Conservation (phyloP, 192 early-diverging fungal species). For the Jimgerdemannia flammicorona region DNA sequence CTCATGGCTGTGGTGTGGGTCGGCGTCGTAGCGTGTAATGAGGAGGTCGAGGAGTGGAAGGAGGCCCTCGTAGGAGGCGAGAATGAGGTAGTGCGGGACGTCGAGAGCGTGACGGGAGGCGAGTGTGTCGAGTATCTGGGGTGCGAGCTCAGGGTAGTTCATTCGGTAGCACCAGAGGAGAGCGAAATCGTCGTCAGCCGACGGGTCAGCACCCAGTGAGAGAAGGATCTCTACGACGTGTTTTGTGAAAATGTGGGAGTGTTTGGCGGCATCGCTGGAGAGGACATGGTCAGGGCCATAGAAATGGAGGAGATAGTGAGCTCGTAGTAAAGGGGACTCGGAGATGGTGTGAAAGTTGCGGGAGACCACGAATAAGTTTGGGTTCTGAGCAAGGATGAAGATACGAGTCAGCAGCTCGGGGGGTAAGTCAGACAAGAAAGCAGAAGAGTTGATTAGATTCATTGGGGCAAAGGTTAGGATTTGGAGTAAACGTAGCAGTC, state of each 20-base stretch:
- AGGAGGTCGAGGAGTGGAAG: conserved; percentile 22
- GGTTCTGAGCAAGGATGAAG: conserved; percentile 31
- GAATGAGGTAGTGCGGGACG: conserved; percentile 11
- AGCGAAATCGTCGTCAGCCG: conserved; percentile 11
- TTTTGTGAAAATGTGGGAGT: conserved; percentile 4
- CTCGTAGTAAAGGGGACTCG: conserved; percentile 17
- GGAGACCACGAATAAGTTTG: conserved; percentile 5
- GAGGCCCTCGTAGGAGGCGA: conserved; percentile 17
- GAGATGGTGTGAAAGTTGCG: conserved; percentile 16
- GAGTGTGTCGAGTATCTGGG: conserved; percentile 6
- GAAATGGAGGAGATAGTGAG: conserved; percentile 14
- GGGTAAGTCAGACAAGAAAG: conserved; percentile 9
- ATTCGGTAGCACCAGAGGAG: not conserved
- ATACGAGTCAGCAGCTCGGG: conserved; percentile 26
- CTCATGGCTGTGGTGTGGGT: conserved; percentile 2
- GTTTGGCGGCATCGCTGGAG: conserved; percentile 6
- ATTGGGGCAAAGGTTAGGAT: not conserved
- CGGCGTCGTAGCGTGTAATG: conserved; percentile 8
- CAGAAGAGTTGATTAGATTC: not conserved
- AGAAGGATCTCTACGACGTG: conserved; percentile 16
- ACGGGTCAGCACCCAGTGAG: conserved; percentile 9
- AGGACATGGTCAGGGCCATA: conserved; percentile 17
- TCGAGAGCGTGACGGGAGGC: not conserved
- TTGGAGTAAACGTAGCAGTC: not conserved
- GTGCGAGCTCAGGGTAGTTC: not conserved